Evolutionary conservation across 306 rosid genomes (phyloP), one percentile per base, ranked within the genome.

Genomic region (Cucurbita pepo): DNA sequence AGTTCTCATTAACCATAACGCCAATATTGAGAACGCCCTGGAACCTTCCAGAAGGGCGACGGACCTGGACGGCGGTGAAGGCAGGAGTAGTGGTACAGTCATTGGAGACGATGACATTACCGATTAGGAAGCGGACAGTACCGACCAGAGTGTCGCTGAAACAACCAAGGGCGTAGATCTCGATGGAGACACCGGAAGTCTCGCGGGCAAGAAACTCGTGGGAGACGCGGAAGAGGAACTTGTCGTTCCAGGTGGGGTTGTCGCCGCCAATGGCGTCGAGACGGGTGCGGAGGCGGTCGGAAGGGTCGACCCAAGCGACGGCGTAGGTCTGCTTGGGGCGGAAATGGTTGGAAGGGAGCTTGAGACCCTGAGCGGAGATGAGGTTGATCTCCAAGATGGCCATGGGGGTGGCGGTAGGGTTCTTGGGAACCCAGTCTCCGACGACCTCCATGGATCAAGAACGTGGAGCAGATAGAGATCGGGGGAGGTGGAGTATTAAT

Each of bases 181-280:
- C 82, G 36, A 90, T 80, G 71, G 82, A 75, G 66, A 94, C 77
- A 9, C 80, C 89, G 67, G 98, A 82, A 11, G 96, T 94, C 6
- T 87, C 95, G 70, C 86, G 66, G 75, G 91, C 67, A 69, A 94
- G 90, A 72, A 87, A 94, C 73, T 83, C 83, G 21, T 87, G 83
- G 48, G 91, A 57, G 60, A 94, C 89, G 7, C 84, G 85, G 85
- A 90, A 94, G 87, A 90, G 94, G 75, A 94, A 89, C 37, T 81
- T 89, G 79, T 94, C 97, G 82, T 94, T 89, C 98, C 98, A 90
- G 38, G 90, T 90, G 10, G 98, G 96, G 45, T 94, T 87, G 9
- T 77, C 86, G 36, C 78, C 88, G 21, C 97, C 96, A 73, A 87
- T 45, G 10, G 71, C 76, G 82, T 94, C 96, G 34, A 89, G 67